Base-by-base conservation (phyloP, 1,284 basidiomycete species). In the Ustilago crameri region DNA sequence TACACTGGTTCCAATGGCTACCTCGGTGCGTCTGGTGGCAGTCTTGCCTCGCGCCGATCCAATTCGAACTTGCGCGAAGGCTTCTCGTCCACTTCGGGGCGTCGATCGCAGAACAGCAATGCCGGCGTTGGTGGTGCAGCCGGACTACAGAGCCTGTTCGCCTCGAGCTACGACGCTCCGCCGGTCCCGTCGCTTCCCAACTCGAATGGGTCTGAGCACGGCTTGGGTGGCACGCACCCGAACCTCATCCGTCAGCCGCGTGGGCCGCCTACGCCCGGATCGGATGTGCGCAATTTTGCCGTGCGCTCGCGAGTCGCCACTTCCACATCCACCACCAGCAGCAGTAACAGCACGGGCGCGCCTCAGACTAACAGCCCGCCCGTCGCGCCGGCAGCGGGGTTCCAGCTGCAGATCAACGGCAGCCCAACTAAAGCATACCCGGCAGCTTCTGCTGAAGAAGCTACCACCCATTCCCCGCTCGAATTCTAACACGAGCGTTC, bases 41-140 rank as follows among this genome's bases (percentile, higher is more conserved):
- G 51, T n/a, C 56, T 70, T 8, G 51, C 63, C 9, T 52, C 59
- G 4, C 69, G 71, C 56, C 74, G 65, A 51, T 75, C 74, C 27
- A 79, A 75, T 26, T 47, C 62, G 14, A 80, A 75, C 35, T 60
- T 79, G 17, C 52, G 76, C 35, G 81, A 82, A 26, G 69, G 70
- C 22, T 77, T 76, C 32, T 60, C 75, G 10, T 61, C 70, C 17
- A 72, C 78, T 3, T 58, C 68, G 48, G 76, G 76, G 26, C 52
- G 67, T 35, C 88, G 90, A 78, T 51, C 71, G 7, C 65, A 57
- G 15, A 61, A 65, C 15, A 71, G 59, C 23, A 76, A 71, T 30
- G 30, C 7, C 23, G 77, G 72, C 22, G 51, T 65, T 12, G 68
- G 75, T n/a, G 68, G 68, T 10, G 75, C 76, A 2, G 71, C 74